Evolutionary conservation across 2,329 filamentous ascomycete genomes (phyloP).

Genomic region (Podosphaera xanthii): DNA sequence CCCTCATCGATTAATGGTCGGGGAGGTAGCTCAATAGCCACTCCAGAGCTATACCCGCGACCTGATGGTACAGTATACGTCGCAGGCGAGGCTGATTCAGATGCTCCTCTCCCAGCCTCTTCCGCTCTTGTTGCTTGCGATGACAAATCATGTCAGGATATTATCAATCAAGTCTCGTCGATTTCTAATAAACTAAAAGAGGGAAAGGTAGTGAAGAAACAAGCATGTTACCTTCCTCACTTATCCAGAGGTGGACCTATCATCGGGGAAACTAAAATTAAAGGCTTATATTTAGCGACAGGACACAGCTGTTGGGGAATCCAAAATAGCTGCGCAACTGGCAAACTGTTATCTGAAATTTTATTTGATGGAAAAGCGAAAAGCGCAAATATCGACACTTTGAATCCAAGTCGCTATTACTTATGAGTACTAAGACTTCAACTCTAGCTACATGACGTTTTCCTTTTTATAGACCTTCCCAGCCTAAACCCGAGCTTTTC

Average conservation of each 20-base stretch:
- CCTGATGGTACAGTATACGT: slow-evolving; percentile 81
- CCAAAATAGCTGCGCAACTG: slow-evolving; percentile 79
- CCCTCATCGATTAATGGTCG: slow-evolving; percentile 31
- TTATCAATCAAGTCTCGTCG: slow-evolving; percentile 52
- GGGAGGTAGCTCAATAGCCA: slow-evolving; percentile 38
- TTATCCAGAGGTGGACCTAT: slow-evolving; percentile 33
- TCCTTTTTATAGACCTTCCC: too few species aligned
- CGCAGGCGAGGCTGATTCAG: slow-evolving; percentile 66
- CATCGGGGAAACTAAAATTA: slow-evolving; percentile 49
- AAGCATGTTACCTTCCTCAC: slow-evolving; percentile 77
- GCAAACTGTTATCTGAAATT: slow-evolving; percentile 58
- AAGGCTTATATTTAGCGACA: slow-evolving; percentile 58
- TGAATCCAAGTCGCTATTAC: slow-evolving; percentile 33
- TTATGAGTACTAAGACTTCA: too few species aligned
- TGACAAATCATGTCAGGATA: slow-evolving; percentile 55
- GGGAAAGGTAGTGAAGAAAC: slow-evolving; percentile 47
- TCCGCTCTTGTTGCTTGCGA: slow-evolving; percentile 59
- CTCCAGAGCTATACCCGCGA: slow-evolving; percentile 83
- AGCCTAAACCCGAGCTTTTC: too few species aligned
- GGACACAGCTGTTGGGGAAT: slow-evolving; percentile 98
- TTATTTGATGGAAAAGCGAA: slow-evolving; percentile 48
- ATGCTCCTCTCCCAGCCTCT: slow-evolving; percentile 50
- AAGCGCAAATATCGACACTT: slow-evolving; percentile 39
- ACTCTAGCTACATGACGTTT: neutral
- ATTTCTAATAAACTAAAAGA: slow-evolving; percentile 43